phyloP scores from a whole-genome alignment of 768 basidiomycete species.

The Tricholoma sp. region DNA sequence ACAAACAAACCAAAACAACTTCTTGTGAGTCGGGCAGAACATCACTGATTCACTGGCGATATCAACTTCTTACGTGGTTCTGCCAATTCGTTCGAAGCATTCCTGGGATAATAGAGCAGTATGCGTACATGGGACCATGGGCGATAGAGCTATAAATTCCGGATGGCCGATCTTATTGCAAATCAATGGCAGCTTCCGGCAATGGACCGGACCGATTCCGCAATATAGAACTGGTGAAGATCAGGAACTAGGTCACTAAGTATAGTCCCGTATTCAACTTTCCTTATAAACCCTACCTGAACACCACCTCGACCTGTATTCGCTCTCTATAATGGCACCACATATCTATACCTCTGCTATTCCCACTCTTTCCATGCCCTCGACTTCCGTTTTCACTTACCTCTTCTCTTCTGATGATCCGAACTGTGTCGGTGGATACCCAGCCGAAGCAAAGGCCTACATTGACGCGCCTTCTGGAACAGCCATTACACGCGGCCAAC shows the following conservation, averaged over 20 bases:
- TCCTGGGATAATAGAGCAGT: no score
- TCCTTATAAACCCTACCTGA: no score
- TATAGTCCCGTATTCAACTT: background rate
- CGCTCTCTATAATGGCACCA: constrained; percentile 26
- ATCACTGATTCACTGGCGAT: no score
- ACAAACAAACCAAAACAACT: no score
- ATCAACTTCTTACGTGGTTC: no score
- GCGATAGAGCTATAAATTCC: no score
- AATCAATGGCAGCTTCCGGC: background rate
- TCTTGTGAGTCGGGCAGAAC: no score
- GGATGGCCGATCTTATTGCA: no score
- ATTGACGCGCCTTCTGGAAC: constrained; percentile 61
- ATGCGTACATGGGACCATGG: no score
- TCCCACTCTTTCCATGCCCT: constrained; percentile 31
- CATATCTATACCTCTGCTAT: constrained; percentile 44
- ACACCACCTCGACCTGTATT: constrained; percentile 4
- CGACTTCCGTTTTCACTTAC: constrained; percentile 44
- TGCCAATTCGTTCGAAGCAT: no score
- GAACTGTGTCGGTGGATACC: constrained; percentile 35
- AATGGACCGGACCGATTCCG: background rate
- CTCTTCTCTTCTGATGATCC: constrained; percentile 32
- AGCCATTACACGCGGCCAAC: constrained; percentile 48
- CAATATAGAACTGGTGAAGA: background rate
- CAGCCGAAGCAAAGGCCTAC: constrained; percentile 46
- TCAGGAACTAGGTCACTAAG: no score